phyloP scores from a whole-genome alignment of 768 basidiomycete species.

The Boletellus sp. region DNA sequence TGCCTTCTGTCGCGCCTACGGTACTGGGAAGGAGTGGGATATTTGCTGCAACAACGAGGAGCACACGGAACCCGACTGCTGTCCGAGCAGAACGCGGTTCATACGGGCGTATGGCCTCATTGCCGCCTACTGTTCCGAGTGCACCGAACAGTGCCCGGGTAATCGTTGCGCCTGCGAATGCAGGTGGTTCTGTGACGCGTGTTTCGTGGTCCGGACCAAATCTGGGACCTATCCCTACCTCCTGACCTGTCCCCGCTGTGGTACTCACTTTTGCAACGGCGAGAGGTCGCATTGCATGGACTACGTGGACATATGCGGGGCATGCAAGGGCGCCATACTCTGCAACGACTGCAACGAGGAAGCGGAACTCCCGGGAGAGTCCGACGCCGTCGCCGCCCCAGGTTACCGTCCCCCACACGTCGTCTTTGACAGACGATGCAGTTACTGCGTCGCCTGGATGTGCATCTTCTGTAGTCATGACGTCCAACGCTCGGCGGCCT shows the following conservation, averaged over 20 bases:
- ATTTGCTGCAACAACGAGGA: neutral
- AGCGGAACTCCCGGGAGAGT: slow-evolving; percentile 3
- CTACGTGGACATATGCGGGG: neutral
- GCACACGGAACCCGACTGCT: neutral
- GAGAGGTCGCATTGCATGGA: neutral
- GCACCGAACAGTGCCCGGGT: neutral
- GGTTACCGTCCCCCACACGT: neutral
- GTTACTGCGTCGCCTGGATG: neutral
- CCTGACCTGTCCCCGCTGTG: slow-evolving; percentile 17
- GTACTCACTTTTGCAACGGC: slow-evolving; percentile 3
- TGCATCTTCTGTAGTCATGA: slow-evolving; percentile 5
- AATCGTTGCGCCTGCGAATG: neutral
- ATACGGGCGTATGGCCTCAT: neutral
- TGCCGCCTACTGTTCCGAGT: slow-evolving; percentile 8
- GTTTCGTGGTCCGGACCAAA: neutral
- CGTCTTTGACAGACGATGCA: neutral
- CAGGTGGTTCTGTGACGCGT: slow-evolving; percentile 8
- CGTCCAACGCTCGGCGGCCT: neutral
- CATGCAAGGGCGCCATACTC: slow-evolving; percentile 5
- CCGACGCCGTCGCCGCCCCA: neutral
- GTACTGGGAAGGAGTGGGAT: neutral
- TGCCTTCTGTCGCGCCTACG: neutral
- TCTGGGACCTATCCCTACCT: neutral
- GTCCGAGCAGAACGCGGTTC: slow-evolving; percentile 6
- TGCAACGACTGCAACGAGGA: slow-evolving; percentile 14